These are phyloP conservation scores for Speleostelium caveatum DNA, from an alignment of 78 protist genomes.

Conservation along the genomic window DNA sequence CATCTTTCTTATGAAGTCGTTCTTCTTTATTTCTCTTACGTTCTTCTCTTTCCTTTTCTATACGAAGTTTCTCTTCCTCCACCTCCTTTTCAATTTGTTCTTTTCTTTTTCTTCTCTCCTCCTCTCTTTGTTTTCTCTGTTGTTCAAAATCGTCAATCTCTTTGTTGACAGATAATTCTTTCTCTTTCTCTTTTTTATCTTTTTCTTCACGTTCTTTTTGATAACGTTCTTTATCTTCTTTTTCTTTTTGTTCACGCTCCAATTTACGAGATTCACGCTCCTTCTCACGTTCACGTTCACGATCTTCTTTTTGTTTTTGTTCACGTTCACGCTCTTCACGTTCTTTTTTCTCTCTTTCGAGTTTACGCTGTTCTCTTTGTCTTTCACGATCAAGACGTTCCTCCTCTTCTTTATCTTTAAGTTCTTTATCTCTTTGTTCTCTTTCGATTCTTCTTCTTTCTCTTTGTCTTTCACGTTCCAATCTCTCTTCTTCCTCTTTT, in stretches of 20 bases:
- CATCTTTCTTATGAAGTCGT: not conserved
- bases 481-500: not conserved
- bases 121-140: slow-evolving; percentile 37
- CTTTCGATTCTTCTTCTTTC: slow-evolving; percentile 13
- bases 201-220: slow-evolving; percentile 28
- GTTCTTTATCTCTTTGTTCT: not conserved
- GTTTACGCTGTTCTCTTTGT: slow-evolving; percentile 13
- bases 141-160: slow-evolving; percentile 30
- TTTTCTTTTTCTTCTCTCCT: slow-evolving; percentile 33
- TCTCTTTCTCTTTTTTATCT: slow-evolving; percentile 2
- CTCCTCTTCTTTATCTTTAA: not conserved
- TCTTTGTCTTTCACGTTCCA: not conserved
- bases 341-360: slow-evolving; percentile 26
- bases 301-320: slow-evolving; percentile 16
- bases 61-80: slow-evolving; percentile 21
- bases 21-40: slow-evolving; percentile 35
- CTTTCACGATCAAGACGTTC: slow-evolving; percentile 16
- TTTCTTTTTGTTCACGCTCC: slow-evolving; percentile 41
- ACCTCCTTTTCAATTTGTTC: slow-evolving; percentile 61
- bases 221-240: slow-evolving; percentile 10
- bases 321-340: slow-evolving; percentile 28
- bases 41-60: slow-evolving; percentile 40
- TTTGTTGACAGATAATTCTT: slow-evolving; percentile 1
- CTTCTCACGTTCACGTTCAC: slow-evolving; percentile 15
- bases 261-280: slow-evolving; percentile 16